Evolutionary conservation across 2,329 filamentous ascomycete genomes (phyloP), one percentile per base, ranked within the genome.

Genomic region (Rutstroemia sp.): DNA sequence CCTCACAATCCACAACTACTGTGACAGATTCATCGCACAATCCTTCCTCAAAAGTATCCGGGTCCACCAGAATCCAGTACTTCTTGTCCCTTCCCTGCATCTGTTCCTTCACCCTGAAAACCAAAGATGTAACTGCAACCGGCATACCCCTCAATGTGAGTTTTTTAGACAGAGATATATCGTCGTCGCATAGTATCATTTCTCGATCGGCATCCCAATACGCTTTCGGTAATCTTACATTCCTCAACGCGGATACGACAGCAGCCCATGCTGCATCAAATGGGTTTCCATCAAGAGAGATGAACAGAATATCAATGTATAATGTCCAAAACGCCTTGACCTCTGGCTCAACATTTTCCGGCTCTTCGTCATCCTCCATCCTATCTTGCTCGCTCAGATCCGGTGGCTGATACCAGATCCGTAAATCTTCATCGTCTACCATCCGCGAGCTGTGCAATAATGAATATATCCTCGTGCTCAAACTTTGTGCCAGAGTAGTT

Each of bases 301-400:
- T 86, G 73, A 96, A 94, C 68, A 96, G 81, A n/a, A 96, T 78
- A 68, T 97, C 92, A 62, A 99, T 88, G 72, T 96, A 96, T 19
- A 99, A 82, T 9, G 89, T 86, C 94, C 92, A 99, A 71, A 95
- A 97, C 0, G 87, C 94, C 69, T 88, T 92, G 10, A 92, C 72
- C 60, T 83, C 78, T 7, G 70, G 69, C 38, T 70, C 70, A 53
- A 69, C 59, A 3, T 58, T 56, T 34, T 68, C 65, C 10, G 60
- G 59, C 10, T 64, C 65, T 19, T 60, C 63, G n/a, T 69, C 68
- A 6, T 69, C 69, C 10, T 73, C 72, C 46, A 70, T 73, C 16
- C 65, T 69, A 4, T 77, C 75, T 21, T 78, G 75, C 16, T 76
- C 75, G 16, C 72, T 73, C 25, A 76, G 71, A 17, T 75, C 73